A percentile compares a stretch with the other conserved stretches of the same genome.
phyloP scores from a whole-genome alignment of 129 eudicot species.

The Smallanthus sonchifolius region DNA sequence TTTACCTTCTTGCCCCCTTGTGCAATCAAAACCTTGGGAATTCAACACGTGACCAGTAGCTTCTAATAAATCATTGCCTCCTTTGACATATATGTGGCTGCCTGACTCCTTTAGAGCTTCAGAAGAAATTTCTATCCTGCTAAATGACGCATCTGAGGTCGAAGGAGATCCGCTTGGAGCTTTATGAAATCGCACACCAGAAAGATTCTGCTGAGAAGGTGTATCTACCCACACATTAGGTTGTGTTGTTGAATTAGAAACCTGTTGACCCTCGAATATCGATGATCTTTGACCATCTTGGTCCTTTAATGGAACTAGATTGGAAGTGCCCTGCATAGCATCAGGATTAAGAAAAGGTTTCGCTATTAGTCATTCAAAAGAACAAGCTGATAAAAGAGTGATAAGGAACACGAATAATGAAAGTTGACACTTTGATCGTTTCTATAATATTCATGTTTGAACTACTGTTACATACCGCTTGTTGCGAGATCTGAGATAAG shows the following conservation, averaged over 20 bases:
- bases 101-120: constrained; percentile 33
- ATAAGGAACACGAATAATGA: background rate
- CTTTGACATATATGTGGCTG: constrained; percentile 13
- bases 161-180: constrained; percentile 31
- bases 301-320: constrained; percentile 15
- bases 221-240: constrained; percentile 36
- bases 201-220: constrained; percentile 31
- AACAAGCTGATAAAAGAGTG: background rate
- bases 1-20: constrained; percentile 26
- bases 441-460: background rate
- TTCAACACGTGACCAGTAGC: constrained; percentile 21
- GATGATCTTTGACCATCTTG: constrained; percentile 29
- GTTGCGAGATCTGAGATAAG: constrained; percentile 37
- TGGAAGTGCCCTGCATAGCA: constrained; percentile 33
- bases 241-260: constrained; percentile 30
- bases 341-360: constrained; percentile 20
- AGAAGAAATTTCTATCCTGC: constrained; percentile 32
- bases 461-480: constrained; percentile 32
- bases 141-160: constrained; percentile 35
- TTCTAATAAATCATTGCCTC: constrained; percentile 20
- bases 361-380: background rate
- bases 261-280: constrained; percentile 27
- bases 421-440: background rate
- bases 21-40: constrained; percentile 36
- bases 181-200: constrained; percentile 28